These are phyloP conservation scores for Lyophyllum semitale DNA, from an alignment of 768 basidiomycete genomes.

Conservation along the genomic window DNA sequence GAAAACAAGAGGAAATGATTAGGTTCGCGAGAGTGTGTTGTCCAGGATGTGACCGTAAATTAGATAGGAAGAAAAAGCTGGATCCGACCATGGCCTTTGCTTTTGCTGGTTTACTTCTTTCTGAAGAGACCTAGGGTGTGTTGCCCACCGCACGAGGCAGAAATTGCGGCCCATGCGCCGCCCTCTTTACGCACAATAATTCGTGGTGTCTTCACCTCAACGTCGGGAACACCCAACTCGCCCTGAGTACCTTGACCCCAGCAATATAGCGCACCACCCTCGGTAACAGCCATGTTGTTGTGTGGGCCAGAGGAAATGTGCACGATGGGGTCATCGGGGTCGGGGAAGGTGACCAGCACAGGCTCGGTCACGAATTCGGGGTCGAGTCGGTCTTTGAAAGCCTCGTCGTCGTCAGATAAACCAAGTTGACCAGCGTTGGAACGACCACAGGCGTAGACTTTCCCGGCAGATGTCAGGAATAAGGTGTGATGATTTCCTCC, in stretches of 20 bases:
- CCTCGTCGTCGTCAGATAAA: constrained; percentile 67
- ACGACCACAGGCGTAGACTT: constrained; percentile 86
- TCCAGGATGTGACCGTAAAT: neutral
- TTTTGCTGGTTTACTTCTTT: constrained; percentile 43
- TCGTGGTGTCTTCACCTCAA: constrained; percentile 61
- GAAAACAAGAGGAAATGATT: neutral
- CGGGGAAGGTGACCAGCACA: constrained; percentile 64
- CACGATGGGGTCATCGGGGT: constrained; percentile 62
- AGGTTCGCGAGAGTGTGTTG: neutral
- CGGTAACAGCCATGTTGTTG: constrained; percentile 71
- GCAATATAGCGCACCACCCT: constrained; percentile 66
- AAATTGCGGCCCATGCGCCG: constrained; percentile 64
- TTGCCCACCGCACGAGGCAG: constrained; percentile 77
- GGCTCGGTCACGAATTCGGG: constrained; percentile 69
- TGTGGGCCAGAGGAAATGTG: constrained; percentile 70
- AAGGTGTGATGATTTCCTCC: constrained; percentile 90
- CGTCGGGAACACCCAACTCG: constrained; percentile 68
- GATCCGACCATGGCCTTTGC: neutral
- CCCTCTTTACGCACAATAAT: constrained; percentile 74
- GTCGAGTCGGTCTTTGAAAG: constrained; percentile 53
- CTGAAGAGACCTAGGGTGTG: constrained; percentile 75
- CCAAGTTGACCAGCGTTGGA: constrained; percentile 86
- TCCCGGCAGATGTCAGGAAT: constrained; percentile 82
- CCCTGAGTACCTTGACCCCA: constrained; percentile 84
- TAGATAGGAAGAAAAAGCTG: neutral